A percentile compares a stretch with the other conserved stretches of the same genome.
phyloP scores from a whole-genome alignment of 257 asterid genomes.

The Fraxinus pennsylvanica region DNA sequence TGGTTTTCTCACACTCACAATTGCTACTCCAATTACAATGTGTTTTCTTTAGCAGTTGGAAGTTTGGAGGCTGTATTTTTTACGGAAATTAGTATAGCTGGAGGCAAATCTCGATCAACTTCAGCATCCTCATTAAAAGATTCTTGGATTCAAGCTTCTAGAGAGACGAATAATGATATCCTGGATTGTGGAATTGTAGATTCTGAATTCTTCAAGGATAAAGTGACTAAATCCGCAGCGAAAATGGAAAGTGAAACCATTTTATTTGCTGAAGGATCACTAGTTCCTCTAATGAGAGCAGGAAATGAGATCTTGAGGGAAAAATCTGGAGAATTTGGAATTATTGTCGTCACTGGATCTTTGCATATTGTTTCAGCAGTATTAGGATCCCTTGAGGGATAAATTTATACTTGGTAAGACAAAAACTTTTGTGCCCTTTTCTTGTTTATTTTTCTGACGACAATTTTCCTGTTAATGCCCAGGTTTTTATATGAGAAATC shows the following conservation, averaged over 20 bases:
- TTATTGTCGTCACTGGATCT: slow-evolving; percentile 74
- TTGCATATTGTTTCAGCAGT: slow-evolving; percentile 77
- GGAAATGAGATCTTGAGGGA: slow-evolving; percentile 49
- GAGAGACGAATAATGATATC: slow-evolving; percentile 41
- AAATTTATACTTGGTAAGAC: slow-evolving; percentile 1
- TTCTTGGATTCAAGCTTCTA: slow-evolving; percentile 66
- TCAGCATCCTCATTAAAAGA: slow-evolving; percentile 54
- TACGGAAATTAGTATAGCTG: slow-evolving; percentile 71
- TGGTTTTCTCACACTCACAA: not conserved
- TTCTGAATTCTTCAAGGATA: slow-evolving; percentile 25
- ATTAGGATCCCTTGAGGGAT: slow-evolving; percentile 43
- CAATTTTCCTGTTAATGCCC: not conserved
- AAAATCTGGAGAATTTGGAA: slow-evolving; percentile 39
- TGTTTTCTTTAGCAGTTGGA: slow-evolving; percentile 41
- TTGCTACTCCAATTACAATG: not conserved
- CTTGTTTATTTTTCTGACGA: slow-evolving; percentile 1
- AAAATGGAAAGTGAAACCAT: slow-evolving; percentile 34
- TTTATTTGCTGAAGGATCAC: slow-evolving; percentile 48
- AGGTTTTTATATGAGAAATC: not conserved
- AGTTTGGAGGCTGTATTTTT: slow-evolving; percentile 71
- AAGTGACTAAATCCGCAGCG: slow-evolving; percentile 24
- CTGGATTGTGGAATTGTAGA: slow-evolving; percentile 34
- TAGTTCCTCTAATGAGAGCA: slow-evolving; percentile 43
- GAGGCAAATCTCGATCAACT: slow-evolving; percentile 64
- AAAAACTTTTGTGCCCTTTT: not conserved